These are phyloP conservation scores for Blastomyces silverae DNA, from an alignment of 2,329 filamentous ascomycete genomes.

Conservation along the genomic window DNA sequence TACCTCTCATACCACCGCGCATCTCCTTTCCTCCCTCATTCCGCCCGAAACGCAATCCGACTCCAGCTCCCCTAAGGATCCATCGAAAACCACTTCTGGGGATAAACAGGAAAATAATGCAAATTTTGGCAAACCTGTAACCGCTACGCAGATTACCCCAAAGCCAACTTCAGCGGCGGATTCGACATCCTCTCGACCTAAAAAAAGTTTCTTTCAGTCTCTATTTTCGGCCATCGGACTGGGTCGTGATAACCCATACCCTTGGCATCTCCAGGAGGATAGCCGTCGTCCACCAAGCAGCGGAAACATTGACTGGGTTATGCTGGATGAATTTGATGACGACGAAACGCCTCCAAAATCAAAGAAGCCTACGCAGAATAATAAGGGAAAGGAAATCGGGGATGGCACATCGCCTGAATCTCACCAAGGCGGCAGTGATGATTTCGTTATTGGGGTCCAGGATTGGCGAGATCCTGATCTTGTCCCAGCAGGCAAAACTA, in stretches of 20 bases:
- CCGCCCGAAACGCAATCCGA: slow-evolving; percentile 59
- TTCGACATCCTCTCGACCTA: slow-evolving; percentile 20
- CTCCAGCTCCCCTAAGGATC: slow-evolving; percentile 54
- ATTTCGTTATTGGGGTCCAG: slow-evolving; percentile 78
- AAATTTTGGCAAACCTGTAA: slow-evolving; percentile 25
- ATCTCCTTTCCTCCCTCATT: slow-evolving; percentile 76
- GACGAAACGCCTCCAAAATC: slow-evolving; percentile 33
- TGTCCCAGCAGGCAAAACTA: slow-evolving; percentile 41
- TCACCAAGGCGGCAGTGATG: slow-evolving; percentile 35
- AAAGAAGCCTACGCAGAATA: slow-evolving; percentile 25
- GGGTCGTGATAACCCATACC: slow-evolving; percentile 26
- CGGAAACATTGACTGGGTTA: slow-evolving; percentile 66
- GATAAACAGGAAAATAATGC: slow-evolving; percentile 29
- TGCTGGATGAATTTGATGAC: slow-evolving; percentile 59
- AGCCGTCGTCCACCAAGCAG: slow-evolving; percentile 63
- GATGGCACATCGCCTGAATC: slow-evolving; percentile 10
- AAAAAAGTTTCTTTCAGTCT: slow-evolving; percentile 33
- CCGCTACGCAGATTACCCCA: slow-evolving; percentile 26
- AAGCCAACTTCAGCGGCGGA: slow-evolving; percentile 30
- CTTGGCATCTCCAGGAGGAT: slow-evolving; percentile 37
- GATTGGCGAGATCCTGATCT: slow-evolving; percentile 79
- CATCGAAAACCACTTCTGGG: slow-evolving; percentile 49
- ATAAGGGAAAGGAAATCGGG: slow-evolving; percentile 23
- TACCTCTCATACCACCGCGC: slow-evolving; percentile 88
- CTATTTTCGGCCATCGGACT: slow-evolving; percentile 43